Evolutionary conservation across 2,329 filamentous ascomycete species (phyloP).

Genomic region (Corynespora cassiicola): DNA sequence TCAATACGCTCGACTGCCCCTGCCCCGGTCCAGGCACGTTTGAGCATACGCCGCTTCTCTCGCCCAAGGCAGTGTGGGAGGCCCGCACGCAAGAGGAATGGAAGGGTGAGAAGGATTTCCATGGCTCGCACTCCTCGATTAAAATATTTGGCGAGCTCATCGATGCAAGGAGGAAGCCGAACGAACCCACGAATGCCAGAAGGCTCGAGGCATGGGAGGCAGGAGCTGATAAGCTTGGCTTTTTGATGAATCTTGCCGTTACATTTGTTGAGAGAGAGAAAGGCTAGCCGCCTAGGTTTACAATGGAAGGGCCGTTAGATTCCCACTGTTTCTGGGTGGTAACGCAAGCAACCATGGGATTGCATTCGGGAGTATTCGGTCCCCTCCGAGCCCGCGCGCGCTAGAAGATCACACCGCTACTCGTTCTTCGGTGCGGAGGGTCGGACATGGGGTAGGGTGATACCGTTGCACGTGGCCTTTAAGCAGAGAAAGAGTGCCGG

Average conservation of each 20-base stretch:
- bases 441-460: no score
- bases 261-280: no score
- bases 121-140: background rate
- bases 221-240: conserved; percentile 3
- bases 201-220: conserved; percentile 3
- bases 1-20: background rate
- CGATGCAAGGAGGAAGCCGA: background rate
- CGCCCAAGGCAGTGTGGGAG: conserved; percentile 1
- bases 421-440: no score
- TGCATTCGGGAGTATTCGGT: no score
- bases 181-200: background rate
- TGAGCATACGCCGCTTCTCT: background rate
- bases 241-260: conserved; percentile 6
- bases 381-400: no score
- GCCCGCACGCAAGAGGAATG: conserved; percentile 2
- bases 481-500: no score
- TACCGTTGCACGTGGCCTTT: no score
- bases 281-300: no score
- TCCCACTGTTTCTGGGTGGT: no score
- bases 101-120: background rate
- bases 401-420: no score
- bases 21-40: conserved; percentile 1
- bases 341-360: no score
- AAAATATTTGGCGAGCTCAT: conserved; percentile 2
- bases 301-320: no score